A percentile compares a stretch with the other conserved stretches of the same genome.
These are phyloP conservation scores for Marchantia polymorpha DNA, from an alignment of 225 moss, liverwort and hornwort species.

Conservation along the genomic window DNA sequence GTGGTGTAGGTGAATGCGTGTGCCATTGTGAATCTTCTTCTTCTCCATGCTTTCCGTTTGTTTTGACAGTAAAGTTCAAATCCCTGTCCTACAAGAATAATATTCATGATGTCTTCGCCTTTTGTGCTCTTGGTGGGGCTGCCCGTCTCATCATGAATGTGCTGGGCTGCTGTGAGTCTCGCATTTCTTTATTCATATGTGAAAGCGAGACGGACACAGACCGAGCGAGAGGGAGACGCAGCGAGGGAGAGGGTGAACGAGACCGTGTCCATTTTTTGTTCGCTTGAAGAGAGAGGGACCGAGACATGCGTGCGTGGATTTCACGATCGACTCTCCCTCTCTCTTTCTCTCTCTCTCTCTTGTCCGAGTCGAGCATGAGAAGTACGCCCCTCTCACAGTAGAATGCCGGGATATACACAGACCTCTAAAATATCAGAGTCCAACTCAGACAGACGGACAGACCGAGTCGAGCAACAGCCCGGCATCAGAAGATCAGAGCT, in stretches of 20 bases:
- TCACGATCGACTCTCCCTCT: neutral
- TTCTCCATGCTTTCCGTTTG: neutral
- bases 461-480: neutral
- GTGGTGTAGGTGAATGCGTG: neutral
- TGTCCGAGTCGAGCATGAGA: neutral
- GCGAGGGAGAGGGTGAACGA: neutral
- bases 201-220: too few relatives aligned
- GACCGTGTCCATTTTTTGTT: too few relatives aligned
- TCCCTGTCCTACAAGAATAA: constrained; percentile 1
- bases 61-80: constrained; percentile 1
- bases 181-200: neutral
- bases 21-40: neutral
- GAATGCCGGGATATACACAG: neutral
- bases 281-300: neutral
- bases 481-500: neutral
- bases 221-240: too few relatives aligned
- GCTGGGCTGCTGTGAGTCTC: neutral
- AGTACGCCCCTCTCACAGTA: neutral
- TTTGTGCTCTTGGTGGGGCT: constrained; percentile 2
- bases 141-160: neutral
- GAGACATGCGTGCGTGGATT: neutral
- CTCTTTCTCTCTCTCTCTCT: too few relatives aligned
- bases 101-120: neutral
- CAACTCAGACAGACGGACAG: neutral
- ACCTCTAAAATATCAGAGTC: neutral